Percentiles rank a stretch among this genome's conserved stretches.
Conservation (phyloP, 176 grass and related monocot species). For the Pontederia crassipes region DNA sequence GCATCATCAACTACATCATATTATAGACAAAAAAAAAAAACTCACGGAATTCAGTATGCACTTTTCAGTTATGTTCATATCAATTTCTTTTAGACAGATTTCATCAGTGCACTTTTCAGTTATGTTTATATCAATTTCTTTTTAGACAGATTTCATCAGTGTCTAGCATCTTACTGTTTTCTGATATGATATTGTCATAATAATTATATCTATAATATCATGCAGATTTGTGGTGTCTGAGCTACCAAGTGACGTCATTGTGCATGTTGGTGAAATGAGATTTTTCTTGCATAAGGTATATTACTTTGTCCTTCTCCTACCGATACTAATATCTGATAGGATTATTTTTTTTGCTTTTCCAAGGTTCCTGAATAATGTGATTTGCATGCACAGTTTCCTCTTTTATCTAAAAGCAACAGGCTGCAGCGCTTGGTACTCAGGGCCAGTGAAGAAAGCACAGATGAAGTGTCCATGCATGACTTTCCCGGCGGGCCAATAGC, state of each 20-base stretch:
- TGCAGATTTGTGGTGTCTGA: conserved; percentile 89
- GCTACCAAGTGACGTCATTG: conserved; percentile 67
- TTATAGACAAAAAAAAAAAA: too few species aligned
- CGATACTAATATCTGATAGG: too few species aligned
- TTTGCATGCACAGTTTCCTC: conserved; percentile 59
- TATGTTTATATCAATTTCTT: neutral
- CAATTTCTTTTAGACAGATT: neutral
- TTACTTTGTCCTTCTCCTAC: too few species aligned
- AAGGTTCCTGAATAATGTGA: too few species aligned
- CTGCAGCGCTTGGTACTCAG: conserved; percentile 64
- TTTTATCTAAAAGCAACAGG: conserved; percentile 76
- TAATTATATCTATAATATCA: neutral
- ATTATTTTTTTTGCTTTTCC: too few species aligned
- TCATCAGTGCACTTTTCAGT: neutral
- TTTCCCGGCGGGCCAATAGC: conserved; percentile 66
- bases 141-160: neutral
- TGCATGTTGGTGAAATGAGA: conserved; percentile 49
- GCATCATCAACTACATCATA: too few species aligned
- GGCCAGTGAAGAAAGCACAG: conserved; percentile 42
- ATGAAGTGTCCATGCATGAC: conserved; percentile 53
- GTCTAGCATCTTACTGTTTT: neutral
- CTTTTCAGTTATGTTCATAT: too few species aligned
- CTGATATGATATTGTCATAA: conserved; percentile 15
- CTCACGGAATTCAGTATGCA: too few species aligned
- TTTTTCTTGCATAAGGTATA: conserved; percentile 91